phyloP scores from a whole-genome alignment of 108 stramenopile genomes.

The Skeletonema costatum region DNA sequence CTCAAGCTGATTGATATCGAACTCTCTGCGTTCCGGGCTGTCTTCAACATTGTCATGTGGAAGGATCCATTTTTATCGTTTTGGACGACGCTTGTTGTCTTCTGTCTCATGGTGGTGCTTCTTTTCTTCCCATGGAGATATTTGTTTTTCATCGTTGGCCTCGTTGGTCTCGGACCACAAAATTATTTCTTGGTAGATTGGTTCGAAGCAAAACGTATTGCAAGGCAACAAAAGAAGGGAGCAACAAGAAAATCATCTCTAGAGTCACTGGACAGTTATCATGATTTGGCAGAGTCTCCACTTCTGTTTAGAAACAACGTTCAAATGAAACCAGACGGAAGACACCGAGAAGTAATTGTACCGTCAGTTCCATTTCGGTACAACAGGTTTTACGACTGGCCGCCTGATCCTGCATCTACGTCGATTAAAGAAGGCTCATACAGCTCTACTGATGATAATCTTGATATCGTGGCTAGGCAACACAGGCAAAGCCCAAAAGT shows the following conservation, averaged over 20 bases:
- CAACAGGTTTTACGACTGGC: slow-evolving; percentile 73
- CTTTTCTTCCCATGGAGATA: slow-evolving; percentile 19
- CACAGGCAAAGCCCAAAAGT: too few relatives aligned
- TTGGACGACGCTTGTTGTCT: slow-evolving; percentile 7
- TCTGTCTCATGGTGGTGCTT: not conserved
- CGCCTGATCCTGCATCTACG: slow-evolving; percentile 49
- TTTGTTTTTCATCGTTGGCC: slow-evolving; percentile 7
- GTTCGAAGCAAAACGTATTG: not conserved
- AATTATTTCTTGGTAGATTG: slow-evolving; percentile 20
- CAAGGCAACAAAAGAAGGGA: slow-evolving; percentile 5
- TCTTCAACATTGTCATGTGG: slow-evolving; percentile 23
- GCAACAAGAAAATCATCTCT: not conserved
- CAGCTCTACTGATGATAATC: not conserved
- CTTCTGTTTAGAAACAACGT: slow-evolving; percentile 10
- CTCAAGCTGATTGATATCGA: slow-evolving; percentile 5
- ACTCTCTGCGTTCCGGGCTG: slow-evolving; percentile 10
- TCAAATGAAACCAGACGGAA: slow-evolving; percentile 8
- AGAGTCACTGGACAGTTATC: slow-evolving; percentile 15
- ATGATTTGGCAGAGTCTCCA: slow-evolving; percentile 25
- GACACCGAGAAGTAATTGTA: slow-evolving; percentile 34
- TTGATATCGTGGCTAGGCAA: too few relatives aligned
- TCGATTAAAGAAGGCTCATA: slow-evolving; percentile 1
- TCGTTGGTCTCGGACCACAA: slow-evolving; percentile 11
- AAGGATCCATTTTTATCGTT: slow-evolving; percentile 25
- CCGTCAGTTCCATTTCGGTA: slow-evolving; percentile 61